Evolutionary conservation across 768 basidiomycete genomes (phyloP).

Genomic region (Boletus sensibilis): DNA sequence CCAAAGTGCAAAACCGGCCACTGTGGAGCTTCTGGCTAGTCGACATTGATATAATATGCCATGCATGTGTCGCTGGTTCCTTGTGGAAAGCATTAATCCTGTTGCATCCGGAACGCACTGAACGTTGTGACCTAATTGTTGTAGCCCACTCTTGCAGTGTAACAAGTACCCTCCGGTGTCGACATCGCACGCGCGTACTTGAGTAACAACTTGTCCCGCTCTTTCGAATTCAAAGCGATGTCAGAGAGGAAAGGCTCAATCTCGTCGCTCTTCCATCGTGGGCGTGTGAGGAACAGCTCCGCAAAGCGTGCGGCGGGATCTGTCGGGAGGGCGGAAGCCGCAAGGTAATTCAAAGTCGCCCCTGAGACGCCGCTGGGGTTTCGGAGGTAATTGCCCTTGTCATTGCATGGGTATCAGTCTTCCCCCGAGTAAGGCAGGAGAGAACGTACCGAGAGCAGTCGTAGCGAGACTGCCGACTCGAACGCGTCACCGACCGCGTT

Average conservation of each 20-base stretch:
- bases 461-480: slow-evolving; percentile 55
- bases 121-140: slow-evolving; percentile 36
- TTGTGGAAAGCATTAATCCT: not conserved
- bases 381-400: slow-evolving; percentile 77
- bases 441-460: slow-evolving; percentile 60
- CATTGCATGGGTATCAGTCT: not conserved
- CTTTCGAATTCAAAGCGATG: slow-evolving; percentile 81
- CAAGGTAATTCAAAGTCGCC: slow-evolving; percentile 66
- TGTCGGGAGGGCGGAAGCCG: slow-evolving; percentile 66
- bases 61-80: not conserved
- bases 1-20: not conserved
- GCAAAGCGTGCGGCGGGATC: slow-evolving; percentile 81
- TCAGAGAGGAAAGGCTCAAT: slow-evolving; percentile 81
- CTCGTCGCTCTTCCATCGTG: slow-evolving; percentile 76
- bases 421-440: not conserved
- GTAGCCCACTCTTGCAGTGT: slow-evolving; percentile 68
- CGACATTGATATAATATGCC: not conserved
- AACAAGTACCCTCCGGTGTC: slow-evolving; percentile 66
- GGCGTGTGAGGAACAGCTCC: slow-evolving; percentile 81
- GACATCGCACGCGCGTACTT: slow-evolving; percentile 83
- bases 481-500: slow-evolving; percentile 77
- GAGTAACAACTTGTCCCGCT: slow-evolving; percentile 81
- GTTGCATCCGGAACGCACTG: not conserved
- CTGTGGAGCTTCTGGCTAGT: not conserved
- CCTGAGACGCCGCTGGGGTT: slow-evolving; percentile 36